A percentile compares a stretch with the other conserved stretches of the same genome.
These are phyloP conservation scores for Crucihimalaya himalaica DNA, from an alignment of 345 rosid genomes.

Conservation along the genomic window DNA sequence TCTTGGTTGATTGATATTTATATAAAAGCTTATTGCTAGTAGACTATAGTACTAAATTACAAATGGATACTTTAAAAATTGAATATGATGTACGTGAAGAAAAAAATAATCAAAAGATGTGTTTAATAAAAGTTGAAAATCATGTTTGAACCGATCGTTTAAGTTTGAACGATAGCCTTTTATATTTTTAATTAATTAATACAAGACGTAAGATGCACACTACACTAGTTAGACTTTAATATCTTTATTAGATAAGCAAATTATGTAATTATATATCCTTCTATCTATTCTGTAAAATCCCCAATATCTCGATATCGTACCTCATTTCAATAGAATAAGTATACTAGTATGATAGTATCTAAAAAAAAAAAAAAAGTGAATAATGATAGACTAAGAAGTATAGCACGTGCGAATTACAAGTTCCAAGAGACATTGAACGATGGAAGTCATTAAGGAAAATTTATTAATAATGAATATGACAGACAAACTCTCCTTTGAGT, in stretches of 20 bases:
- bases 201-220: slow-evolving; percentile 21
- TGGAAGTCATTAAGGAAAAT: not conserved
- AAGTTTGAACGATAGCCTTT: not conserved
- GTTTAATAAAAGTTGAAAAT: slow-evolving; percentile 4
- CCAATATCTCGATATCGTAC: slow-evolving; percentile 20
- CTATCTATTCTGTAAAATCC: slow-evolving; percentile 16
- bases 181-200: not conserved
- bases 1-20: not conserved
- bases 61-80: not conserved
- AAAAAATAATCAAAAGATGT: not conserved
- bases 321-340: slow-evolving; percentile 9
- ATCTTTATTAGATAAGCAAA: not conserved
- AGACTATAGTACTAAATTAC: not conserved
- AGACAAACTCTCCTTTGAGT: slow-evolving; percentile 25
- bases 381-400: not conserved
- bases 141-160: slow-evolving; percentile 23
- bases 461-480: slow-evolving; percentile 13
- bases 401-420: slow-evolving; percentile 30
- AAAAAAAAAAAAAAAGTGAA: not conserved
- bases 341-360: too few relatives aligned
- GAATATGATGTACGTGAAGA: not conserved
- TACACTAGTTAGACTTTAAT: not conserved
- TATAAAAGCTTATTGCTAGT: too few relatives aligned
- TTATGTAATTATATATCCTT: not conserved
- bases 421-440: slow-evolving; percentile 18